Base-by-base conservation (phyloP, 345 rosid species). In the Barbarea vulgaris region DNA sequence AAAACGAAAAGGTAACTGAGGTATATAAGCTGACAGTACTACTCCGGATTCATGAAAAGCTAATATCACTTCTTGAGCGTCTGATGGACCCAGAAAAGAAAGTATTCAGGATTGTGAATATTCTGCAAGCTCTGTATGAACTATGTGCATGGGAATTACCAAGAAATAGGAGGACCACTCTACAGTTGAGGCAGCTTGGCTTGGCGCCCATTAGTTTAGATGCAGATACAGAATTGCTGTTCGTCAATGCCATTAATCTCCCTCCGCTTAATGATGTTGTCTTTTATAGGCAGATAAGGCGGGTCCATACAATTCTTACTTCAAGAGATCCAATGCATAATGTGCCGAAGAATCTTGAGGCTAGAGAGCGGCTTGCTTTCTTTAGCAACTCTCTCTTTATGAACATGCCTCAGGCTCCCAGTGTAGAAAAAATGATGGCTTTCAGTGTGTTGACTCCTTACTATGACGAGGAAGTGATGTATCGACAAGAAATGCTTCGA, bases 351-450 rank as follows among this genome's bases (percentile, higher is more conserved):
- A 93, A 89, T 79, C 68, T 87, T 7, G 97, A 89, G 89, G 98
- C 96, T 55, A 87, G 98, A 71, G 79, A 90, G 74, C 91, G 97
- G 24, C 81, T 93, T 72, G 91, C 98, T 46, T 93, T 93, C 81
- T 93, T 93, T 73, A 86, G 93, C 82, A 93, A 93, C 77, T 91
- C 98, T 1, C 83, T 93, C 73, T 93, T 93, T 81, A 93, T 93
- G 98, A 89, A 85, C 82, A 91, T 93, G 89, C 97, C 97, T 3
- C 96, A 28, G 74, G 96, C 97, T 27, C 96, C 97, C 30, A 66
- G 75, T 42, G 96, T 93, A 9, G 96, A 91, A 67, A 93, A 93
- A 77, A 93, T 93, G 98, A 80, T 93, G 93, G 94, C 98, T 67
- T 91, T 93, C 63, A 88, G 94, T 81, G 91, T 93, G 54, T 76